Base-by-base conservation (phyloP, 805 yeast species). In the Saturnispora diversa region DNA sequence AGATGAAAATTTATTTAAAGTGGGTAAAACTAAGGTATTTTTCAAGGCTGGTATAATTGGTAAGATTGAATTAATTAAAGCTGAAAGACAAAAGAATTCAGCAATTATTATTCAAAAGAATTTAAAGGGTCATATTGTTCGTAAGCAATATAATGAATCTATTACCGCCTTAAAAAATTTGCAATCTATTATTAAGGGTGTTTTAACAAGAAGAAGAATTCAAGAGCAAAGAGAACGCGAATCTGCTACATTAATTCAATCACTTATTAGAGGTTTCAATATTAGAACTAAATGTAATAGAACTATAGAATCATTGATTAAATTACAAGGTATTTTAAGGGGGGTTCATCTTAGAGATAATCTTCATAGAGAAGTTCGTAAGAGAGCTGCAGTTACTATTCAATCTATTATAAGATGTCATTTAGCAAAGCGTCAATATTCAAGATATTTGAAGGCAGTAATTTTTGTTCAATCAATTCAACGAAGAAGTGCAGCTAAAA, bases 11-110 rank as follows among this genome's bases (percentile, higher is more conserved):
- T 83, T 84, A 53, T 88, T 82, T 60, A 96, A 88, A 63, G 70
- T 84, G 44, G 98, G 98, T 65, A 77, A 84, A 56, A 83, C 95
- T 31, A 90, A 90, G 65, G 86, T 90, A 43, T 90, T 90, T 66
- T 85, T 90, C 68, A 82, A 94, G 54, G 96, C 97, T 23, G 98
- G 98, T 58, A 84, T 90, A 82, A 69, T 90, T 59, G 97, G 97
- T 4, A 78, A 77, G 47, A 70, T 90, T 52, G 98, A 90, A 63
- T 85, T 85, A 51, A 64, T 82, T 55, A 77, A 97, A 61, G 66
- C 87, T 24, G 84, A 81, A 47, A 84, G 87, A 53, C 73, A 87
- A 50, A 74, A 74, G 54, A 72, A 66, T 39, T 79, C 95, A 34
- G 96, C 96, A 5, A 79, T 77, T 12, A 64, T 82, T 63, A 81